Evolutionary conservation across 1,284 basidiomycete species (phyloP).

Genomic region (Ustilago cynodontis): DNA sequence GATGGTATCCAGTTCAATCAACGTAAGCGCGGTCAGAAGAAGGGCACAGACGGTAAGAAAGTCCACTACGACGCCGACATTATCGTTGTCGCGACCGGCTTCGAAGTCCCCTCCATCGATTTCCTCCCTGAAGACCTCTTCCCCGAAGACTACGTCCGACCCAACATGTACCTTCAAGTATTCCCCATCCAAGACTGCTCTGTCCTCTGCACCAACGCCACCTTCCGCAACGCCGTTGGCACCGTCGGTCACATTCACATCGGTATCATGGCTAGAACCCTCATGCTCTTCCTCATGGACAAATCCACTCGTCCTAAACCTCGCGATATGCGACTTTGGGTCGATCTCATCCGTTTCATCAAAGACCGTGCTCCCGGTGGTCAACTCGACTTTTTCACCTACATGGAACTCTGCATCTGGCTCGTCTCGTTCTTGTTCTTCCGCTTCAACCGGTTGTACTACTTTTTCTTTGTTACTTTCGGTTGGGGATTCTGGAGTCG

Average conservation of each 20-base stretch:
- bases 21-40: constrained; percentile 67
- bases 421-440: constrained; percentile 63
- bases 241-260: constrained; percentile 64
- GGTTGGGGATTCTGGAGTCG: constrained; percentile 65
- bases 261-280: constrained; percentile 74
- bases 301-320: constrained; percentile 73
- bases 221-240: constrained; percentile 72
- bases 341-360: constrained; percentile 76
- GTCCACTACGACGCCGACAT: constrained; percentile 74
- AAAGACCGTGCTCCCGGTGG: constrained; percentile 75
- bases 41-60: constrained; percentile 68
- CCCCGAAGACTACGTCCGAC: constrained; percentile 74
- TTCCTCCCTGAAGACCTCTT: constrained; percentile 77
- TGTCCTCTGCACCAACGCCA: constrained; percentile 76
- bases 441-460: constrained; percentile 47
- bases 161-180: constrained; percentile 77
- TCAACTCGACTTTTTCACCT: constrained; percentile 77
- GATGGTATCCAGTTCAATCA: constrained; percentile 72
- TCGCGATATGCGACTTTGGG: constrained; percentile 78
- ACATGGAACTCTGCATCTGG: constrained; percentile 74
- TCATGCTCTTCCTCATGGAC: constrained; percentile 76
- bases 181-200: constrained; percentile 76
- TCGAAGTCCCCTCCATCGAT: constrained; percentile 74
- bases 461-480: constrained; percentile 65
- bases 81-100: constrained; percentile 77